These are phyloP conservation scores for Puccinellia tenuiflora DNA, from an alignment of 176 grass and related monocot genomes.

Conservation along the genomic window DNA sequence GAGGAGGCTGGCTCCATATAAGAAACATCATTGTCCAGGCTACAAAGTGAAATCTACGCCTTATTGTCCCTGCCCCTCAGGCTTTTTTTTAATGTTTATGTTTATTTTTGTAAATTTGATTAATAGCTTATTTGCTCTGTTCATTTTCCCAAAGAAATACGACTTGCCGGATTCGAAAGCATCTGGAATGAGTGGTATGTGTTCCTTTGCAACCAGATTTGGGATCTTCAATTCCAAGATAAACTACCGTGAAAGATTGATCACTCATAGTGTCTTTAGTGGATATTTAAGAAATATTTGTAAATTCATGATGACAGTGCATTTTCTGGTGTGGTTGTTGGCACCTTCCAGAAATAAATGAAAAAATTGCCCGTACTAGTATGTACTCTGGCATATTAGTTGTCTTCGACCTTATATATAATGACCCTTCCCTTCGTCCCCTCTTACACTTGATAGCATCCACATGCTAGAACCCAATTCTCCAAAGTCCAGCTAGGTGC, in stretches of 20 bases:
- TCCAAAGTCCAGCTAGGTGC: too few relatives aligned
- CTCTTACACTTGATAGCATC: too few relatives aligned
- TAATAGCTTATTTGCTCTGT: slow-evolving; percentile 11
- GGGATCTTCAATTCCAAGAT: neutral
- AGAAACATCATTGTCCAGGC: too few relatives aligned
- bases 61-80: neutral
- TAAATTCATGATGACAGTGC: slow-evolving; percentile 1
- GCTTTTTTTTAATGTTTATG: neutral
- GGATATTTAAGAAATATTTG: neutral
- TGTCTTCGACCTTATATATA: too few relatives aligned
- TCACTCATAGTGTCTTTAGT: neutral
- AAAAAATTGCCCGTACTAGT: too few relatives aligned
- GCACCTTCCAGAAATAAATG: too few relatives aligned
- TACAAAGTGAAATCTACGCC: slow-evolving; percentile 4
- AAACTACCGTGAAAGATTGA: neutral
- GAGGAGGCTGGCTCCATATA: too few relatives aligned
- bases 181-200: slow-evolving; percentile 13
- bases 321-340: neutral
- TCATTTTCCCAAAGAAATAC: slow-evolving; percentile 9
- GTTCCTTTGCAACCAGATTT: neutral
- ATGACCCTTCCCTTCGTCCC: too few relatives aligned
- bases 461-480: too few relatives aligned
- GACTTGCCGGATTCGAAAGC: neutral
- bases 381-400: too few relatives aligned
- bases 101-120: slow-evolving; percentile 18